Evolutionary conservation across 495 filamentous ascomycete species (phyloP), one percentile per base, ranked within the genome.

Genomic region (Aspergillus asperescens): DNA sequence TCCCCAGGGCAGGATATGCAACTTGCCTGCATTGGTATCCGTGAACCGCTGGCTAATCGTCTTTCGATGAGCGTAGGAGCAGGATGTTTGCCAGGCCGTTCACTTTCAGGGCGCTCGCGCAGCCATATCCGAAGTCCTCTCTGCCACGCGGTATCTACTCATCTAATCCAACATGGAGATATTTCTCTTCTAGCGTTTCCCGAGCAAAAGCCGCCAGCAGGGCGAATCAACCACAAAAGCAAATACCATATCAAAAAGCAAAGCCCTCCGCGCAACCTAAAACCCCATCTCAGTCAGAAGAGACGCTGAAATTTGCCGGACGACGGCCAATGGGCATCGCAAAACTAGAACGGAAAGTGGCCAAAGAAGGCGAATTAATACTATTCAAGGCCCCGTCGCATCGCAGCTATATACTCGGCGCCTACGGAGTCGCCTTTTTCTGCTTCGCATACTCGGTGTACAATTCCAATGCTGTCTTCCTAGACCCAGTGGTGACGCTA

Each of bases 341-440:
- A 22, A 63, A 60, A 49, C 29, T 75, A 7, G 65, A 67, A 40
- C 55, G 60, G 7, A 71, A 71, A 54, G 66, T 73, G 12, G 60
- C 67, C 32, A 68, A 58, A 48, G 57, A 69, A 35, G 69, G 72
- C 15, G 54, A 70, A n/a, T 53, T 75, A 9, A 35, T 79, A 0
- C 67, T 88, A 27, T 89, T 83, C 70, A 69, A 81, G 51, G 75
- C 80, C 0, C 81, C 76, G 4, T 82, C 83, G 4, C 82, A 88
- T 55, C 73, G 74, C 47, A 66, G 71, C 57, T 86, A 80, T 65
- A 63, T 80, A 28, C 48, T 78, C 34, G 77, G 78, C 29, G 77
- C 78, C 60, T 83, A 85, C 60, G 61, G 67, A 29, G 68, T 80
- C 13, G 72, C 74, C 5, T 54, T 68, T 19, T 83, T 82, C 62